Evolutionary conservation across 2,329 filamentous ascomycete species (phyloP), one percentile per base, ranked within the genome.

Genomic region (Aaosphaeria arxii): DNA sequence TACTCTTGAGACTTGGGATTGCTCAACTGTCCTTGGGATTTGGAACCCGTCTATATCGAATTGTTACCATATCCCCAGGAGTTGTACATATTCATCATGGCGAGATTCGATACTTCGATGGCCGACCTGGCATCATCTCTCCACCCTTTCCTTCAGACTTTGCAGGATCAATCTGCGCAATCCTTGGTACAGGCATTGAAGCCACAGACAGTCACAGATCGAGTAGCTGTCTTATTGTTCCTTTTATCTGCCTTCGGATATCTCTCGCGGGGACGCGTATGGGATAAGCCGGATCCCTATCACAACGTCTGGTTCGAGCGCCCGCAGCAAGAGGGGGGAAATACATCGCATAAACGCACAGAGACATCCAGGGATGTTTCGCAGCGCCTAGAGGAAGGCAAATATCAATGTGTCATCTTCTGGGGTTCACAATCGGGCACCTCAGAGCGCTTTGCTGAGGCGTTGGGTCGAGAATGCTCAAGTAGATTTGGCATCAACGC

Each of bases 241-340:
- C 58, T 66, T 7, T 57, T 74, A n/a, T 63, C 59, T 17, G 61
- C 63, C 4, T 58, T 67, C 4, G 64, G 68, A 1, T 79, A 74
- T 53, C 56, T 77, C 13, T 69, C 76, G 2, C 66, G 69, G 4
- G 74, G 74, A 13, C 56, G 52, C 9, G 13, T 63, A 11, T 79
- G 76, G 75, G 75, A 79, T 45, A 74, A 67, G 39, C 73, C 76
- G 6, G 77, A 81, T 51, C 77, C 77, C 5, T 72, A 78, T 47
- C 56, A 71, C 35, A 65, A 78, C 53, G 63, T 79, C 28, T 76
- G 69, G 57, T 82, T 73, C 44, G 73, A 80, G 53, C 70, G 71
- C 35, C 78, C 78, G 11, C 52, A 74, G 45, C 65, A 64, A 38
- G 58, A 68, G 44, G 64, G 64, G 32, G 54, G 30, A 30, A 36